A percentile compares a stretch with the other conserved stretches of the same genome.
These are phyloP conservation scores for Paecilomyces variotii DNA, from an alignment of 2,329 filamentous ascomycete species.

Conservation along the genomic window DNA sequence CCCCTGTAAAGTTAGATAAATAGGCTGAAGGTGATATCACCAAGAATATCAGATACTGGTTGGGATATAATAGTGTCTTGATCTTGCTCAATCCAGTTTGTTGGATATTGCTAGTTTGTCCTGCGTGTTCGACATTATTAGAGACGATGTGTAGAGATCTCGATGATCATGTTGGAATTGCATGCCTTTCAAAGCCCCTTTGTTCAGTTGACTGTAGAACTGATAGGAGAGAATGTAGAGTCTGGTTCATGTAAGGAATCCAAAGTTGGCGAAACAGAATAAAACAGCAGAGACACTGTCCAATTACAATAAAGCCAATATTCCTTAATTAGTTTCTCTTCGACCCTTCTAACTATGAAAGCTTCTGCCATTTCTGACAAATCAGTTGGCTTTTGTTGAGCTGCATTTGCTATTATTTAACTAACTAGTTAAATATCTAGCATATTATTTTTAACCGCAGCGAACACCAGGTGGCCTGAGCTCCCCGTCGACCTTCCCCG, in stretches of 20 bases:
- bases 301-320: background rate
- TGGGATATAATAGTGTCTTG: background rate
- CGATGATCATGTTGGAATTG: too few species aligned
- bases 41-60: background rate
- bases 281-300: background rate
- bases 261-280: background rate
- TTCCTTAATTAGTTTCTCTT: background rate
- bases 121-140: too few species aligned
- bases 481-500: background rate
- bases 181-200: too few species aligned
- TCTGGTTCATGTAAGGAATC: background rate
- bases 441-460: too few species aligned
- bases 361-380: background rate
- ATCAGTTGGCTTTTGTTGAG: too few species aligned
- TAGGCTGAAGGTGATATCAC: background rate
- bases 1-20: background rate
- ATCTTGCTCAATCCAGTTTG: background rate
- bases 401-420: background rate
- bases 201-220: too few species aligned
- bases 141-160: too few species aligned
- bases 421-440: background rate
- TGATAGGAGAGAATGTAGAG: too few species aligned
- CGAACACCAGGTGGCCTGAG: background rate
- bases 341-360: background rate
- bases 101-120: too few species aligned